These are phyloP conservation scores for Pyrenophora graminea DNA, from an alignment of 2,329 filamentous ascomycete genomes.

Conservation along the genomic window DNA sequence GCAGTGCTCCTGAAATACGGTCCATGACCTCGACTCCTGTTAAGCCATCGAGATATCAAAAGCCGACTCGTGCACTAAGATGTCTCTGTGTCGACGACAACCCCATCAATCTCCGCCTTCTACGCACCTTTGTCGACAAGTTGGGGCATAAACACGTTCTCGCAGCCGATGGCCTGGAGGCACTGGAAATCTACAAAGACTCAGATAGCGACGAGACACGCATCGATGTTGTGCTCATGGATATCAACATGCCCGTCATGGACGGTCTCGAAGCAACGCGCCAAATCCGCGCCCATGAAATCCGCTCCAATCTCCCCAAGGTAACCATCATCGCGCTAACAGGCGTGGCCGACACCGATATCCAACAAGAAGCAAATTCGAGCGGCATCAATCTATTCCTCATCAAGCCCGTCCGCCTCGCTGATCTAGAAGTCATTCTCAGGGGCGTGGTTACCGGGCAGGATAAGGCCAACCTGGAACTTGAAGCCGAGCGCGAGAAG, in stretches of 20 bases:
- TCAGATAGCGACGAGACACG: conserved; percentile 15
- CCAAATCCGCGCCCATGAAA: conserved; percentile 53
- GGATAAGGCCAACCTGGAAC: conserved; percentile 28
- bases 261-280: conserved; percentile 48
- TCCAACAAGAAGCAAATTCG: conserved; percentile 56
- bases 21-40: conserved; percentile 21
- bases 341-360: conserved; percentile 56
- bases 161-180: conserved; percentile 45
- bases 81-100: conserved; percentile 49
- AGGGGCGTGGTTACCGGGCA: conserved; percentile 40
- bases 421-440: conserved; percentile 49
- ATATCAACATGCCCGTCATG: conserved; percentile 47
- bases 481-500: conserved; percentile 15
- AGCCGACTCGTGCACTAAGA: conserved; percentile 28
- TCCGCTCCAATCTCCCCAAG: conserved; percentile 46
- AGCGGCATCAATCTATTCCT: conserved; percentile 60
- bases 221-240: conserved; percentile 43
- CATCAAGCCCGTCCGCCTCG: conserved; percentile 57
- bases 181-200: conserved; percentile 37
- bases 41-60: conserved; percentile 23
- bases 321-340: conserved; percentile 59
- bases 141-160: conserved; percentile 39
- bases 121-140: conserved; percentile 44
- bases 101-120: conserved; percentile 46
- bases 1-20: conserved; percentile 40